A percentile compares a stretch with the other conserved stretches of the same genome.
Conservation (phyloP, 805 yeast species). For the Wickerhamiella alocasiicola region DNA sequence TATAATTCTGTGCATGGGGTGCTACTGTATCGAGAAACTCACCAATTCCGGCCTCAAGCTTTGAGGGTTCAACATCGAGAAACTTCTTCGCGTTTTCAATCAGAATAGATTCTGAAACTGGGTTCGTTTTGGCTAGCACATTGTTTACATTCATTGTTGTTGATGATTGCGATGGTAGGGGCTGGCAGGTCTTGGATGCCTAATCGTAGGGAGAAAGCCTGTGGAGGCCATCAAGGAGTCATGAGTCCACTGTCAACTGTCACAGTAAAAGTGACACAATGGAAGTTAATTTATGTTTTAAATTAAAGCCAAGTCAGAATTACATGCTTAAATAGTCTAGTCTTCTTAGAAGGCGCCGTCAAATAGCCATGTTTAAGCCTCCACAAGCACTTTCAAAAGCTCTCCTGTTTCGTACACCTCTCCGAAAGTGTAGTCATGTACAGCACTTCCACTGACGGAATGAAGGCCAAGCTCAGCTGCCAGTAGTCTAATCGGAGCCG, state of each 20-base stretch:
- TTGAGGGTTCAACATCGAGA: slow-evolving; percentile 5
- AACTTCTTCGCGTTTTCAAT: slow-evolving; percentile 11
- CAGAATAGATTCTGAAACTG: slow-evolving; percentile 14
- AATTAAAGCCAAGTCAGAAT: too few species aligned
- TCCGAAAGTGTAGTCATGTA: slow-evolving; percentile 51
- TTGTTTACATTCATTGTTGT: neutral
- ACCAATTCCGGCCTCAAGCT: neutral
- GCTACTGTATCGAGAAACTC: slow-evolving; percentile 8
- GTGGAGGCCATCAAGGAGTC: too few species aligned
- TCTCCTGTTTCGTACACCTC: slow-evolving; percentile 61
- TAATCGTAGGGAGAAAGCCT: too few species aligned
- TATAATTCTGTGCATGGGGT: slow-evolving; percentile 18
- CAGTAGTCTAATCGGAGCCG: slow-evolving; percentile 46
- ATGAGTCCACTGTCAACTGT: too few species aligned
- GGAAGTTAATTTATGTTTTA: too few species aligned
- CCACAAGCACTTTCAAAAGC: slow-evolving; percentile 53
- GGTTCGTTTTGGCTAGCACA: slow-evolving; percentile 9
- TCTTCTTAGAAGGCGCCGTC: too few species aligned
- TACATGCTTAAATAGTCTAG: too few species aligned
- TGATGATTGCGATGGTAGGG: too few species aligned
- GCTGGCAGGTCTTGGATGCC: too few species aligned
- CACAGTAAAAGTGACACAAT: too few species aligned
- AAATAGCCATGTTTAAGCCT: too few species aligned
- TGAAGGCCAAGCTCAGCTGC: slow-evolving; percentile 56
- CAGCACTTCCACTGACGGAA: slow-evolving; percentile 49